These are phyloP conservation scores for Tardiomyces depauwii DNA, from an alignment of 1,139 yeast species.

Conservation along the genomic window DNA sequence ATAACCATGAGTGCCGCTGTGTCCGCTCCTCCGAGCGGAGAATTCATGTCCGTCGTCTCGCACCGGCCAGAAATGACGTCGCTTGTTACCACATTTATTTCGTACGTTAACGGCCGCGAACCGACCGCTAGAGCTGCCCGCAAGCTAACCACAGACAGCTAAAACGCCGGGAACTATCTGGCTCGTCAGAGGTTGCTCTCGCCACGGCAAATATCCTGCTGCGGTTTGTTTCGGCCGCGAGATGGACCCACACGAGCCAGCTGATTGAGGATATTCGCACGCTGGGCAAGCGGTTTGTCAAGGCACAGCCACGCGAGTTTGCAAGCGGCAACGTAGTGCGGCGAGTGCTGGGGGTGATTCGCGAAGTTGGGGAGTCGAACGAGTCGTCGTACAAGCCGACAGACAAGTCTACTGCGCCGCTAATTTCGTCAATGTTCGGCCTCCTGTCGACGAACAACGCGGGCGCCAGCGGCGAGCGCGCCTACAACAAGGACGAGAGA, in stretches of 20 bases:
- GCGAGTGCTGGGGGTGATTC: slow-evolving; percentile 73
- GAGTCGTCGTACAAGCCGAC: slow-evolving; percentile 11
- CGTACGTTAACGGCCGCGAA: too few relatives aligned
- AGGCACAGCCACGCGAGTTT: slow-evolving; percentile 48
- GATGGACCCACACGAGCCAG: slow-evolving; percentile 74
- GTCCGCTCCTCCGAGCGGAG: too few relatives aligned
- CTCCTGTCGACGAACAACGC: slow-evolving; percentile 45
- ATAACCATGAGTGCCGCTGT: too few relatives aligned
- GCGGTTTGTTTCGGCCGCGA: slow-evolving; percentile 80
- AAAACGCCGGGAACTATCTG: slow-evolving; percentile 63
- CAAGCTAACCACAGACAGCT: slow-evolving; percentile 28
- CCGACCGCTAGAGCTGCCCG: too few relatives aligned
- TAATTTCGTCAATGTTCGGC: slow-evolving; percentile 83
- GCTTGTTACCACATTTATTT: too few relatives aligned
- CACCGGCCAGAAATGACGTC: too few relatives aligned
- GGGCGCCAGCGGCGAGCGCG: slow-evolving; percentile 7
- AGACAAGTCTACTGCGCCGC: slow-evolving; percentile 26
- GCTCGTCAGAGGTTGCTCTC: slow-evolving; percentile 70
- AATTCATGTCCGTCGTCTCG: too few relatives aligned
- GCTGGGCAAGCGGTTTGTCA: slow-evolving; percentile 27
- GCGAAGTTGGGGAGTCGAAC: slow-evolving; percentile 73
- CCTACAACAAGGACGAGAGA: slow-evolving; percentile 45
- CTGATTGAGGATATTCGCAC: slow-evolving; percentile 56
- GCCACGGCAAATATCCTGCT: slow-evolving; percentile 79
- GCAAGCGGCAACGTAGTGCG: slow-evolving; percentile 87